Conservation (phyloP, 2,329 filamentous ascomycete species). For the Plenodomus biglobosus region DNA sequence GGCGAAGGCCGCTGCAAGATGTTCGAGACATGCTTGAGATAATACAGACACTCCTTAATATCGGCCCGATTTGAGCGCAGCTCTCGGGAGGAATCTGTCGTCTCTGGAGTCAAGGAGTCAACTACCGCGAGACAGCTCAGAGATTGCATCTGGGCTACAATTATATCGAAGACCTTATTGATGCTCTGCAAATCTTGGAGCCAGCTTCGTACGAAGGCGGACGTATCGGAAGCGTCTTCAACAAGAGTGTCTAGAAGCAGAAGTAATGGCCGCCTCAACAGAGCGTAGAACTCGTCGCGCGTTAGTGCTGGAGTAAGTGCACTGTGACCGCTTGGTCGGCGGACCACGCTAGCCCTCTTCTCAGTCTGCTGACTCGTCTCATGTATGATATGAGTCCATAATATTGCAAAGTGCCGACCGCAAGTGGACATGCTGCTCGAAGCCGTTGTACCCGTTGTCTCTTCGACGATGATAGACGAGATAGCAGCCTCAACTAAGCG, state of each 20-base stretch:
- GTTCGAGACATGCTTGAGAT: conserved; percentile 72
- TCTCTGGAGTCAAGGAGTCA: conserved; percentile 19
- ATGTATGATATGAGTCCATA: conserved; percentile 75
- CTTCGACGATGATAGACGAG: conserved; percentile 60
- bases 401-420: conserved; percentile 69
- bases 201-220: conserved; percentile 79
- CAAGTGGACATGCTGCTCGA: conserved; percentile 49
- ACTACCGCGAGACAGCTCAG: conserved; percentile 30
- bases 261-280: conserved; percentile 80
- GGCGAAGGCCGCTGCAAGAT: conserved; percentile 70
- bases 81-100: not conserved
- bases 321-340: conserved; percentile 36
- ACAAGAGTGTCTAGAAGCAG: conserved; percentile 76
- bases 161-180: conserved; percentile 49
- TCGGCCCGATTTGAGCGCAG: conserved; percentile 55
- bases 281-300: conserved; percentile 64
- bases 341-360: conserved; percentile 31
- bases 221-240: conserved; percentile 71
- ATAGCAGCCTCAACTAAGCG: conserved; percentile 81
- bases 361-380: conserved; percentile 42
- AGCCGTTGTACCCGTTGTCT: conserved; percentile 3
- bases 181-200: conserved; percentile 64
- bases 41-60: conserved; percentile 75
- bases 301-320: conserved; percentile 28
- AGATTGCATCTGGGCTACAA: conserved; percentile 34